These are phyloP conservation scores for Metschnikowia santaceciliae DNA, from an alignment of 805 yeast genomes.

Conservation along the genomic window DNA sequence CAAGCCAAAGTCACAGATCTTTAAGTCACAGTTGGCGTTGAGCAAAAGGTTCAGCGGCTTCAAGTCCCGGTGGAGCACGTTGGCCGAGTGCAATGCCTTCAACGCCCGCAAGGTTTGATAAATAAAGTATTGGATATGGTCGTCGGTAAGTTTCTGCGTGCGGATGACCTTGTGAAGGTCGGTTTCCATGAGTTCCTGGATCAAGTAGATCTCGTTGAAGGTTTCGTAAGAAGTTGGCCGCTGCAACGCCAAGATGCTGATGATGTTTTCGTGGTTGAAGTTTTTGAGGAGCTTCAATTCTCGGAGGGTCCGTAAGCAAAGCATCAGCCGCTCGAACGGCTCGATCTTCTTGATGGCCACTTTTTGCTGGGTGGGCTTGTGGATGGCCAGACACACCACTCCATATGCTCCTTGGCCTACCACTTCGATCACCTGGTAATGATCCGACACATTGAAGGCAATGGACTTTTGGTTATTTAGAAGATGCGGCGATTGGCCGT, in stretches of 20 bases:
- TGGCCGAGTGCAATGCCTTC: conserved; percentile 89
- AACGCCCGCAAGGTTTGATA: conserved; percentile 89
- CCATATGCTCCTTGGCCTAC: conserved; percentile 98
- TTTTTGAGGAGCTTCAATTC: conserved; percentile 86
- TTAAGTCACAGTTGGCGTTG: conserved; percentile 90
- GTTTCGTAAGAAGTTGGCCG: conserved; percentile 71
- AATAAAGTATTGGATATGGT: conserved; percentile 89
- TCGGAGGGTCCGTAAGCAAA: conserved; percentile 82
- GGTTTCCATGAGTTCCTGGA: conserved; percentile 86
- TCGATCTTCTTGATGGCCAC: conserved; percentile 96
- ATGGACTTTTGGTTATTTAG: conserved; percentile 25
- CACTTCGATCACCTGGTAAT: conserved; percentile 78
- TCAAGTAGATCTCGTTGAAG: conserved; percentile 83
- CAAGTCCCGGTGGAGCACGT: conserved; percentile 87
- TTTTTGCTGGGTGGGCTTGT: conserved; percentile 76
- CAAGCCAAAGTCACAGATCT: conserved; percentile 91
- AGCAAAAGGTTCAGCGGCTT: conserved; percentile 85
- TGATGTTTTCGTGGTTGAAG: conserved; percentile 91
- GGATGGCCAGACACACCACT: conserved; percentile 84
- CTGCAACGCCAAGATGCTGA: conserved; percentile 84
- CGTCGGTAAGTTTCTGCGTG: conserved; percentile 81
- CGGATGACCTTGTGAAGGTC: conserved; percentile 78
- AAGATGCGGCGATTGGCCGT: not conserved
- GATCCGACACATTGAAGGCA: conserved; percentile 81
- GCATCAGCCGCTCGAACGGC: conserved; percentile 86